A percentile compares a stretch with the other conserved stretches of the same genome.
These are phyloP conservation scores for Cephalotrichum gorgonifer DNA, from an alignment of 2,329 filamentous ascomycete genomes.

Conservation along the genomic window DNA sequence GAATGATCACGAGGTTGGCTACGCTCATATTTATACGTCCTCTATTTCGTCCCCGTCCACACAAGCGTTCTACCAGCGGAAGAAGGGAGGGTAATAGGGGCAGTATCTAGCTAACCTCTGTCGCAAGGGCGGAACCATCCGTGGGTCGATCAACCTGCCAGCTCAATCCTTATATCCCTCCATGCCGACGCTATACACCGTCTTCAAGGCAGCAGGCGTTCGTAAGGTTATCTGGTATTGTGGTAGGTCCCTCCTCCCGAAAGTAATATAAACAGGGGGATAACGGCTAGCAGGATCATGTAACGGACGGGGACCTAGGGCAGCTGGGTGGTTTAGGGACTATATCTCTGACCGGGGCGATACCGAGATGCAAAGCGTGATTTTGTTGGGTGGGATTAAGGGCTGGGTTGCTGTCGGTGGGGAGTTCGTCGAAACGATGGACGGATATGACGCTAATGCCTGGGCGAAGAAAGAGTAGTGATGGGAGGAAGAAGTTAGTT, in stretches of 20 bases:
- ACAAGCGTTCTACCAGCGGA: background rate
- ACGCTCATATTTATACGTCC: too few species aligned
- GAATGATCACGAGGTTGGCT: constrained; percentile 30
- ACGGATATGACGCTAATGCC: constrained; percentile 27
- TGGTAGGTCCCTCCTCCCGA: constrained; percentile 22
- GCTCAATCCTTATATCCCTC: constrained; percentile 44
- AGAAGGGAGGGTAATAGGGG: background rate
- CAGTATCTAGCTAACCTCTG: background rate
- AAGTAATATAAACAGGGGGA: background rate
- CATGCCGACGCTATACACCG: constrained; percentile 32
- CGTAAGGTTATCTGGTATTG: constrained; percentile 44
- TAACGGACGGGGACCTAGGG: constrained; percentile 37
- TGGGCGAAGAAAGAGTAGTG: too few species aligned
- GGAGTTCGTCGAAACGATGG: constrained; percentile 36
- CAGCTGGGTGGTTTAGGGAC: constrained; percentile 46
- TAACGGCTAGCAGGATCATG: constrained; percentile 31
- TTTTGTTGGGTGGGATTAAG: constrained; percentile 42
- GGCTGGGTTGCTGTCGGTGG: constrained; percentile 31
- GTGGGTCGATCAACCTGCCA: constrained; percentile 45
- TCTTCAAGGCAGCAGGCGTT: constrained; percentile 38
- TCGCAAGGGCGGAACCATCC: constrained; percentile 44
- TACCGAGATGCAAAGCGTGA: constrained; percentile 30
- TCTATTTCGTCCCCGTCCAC: background rate
- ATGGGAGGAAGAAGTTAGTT: too few species aligned
- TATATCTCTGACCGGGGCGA: constrained; percentile 36